phyloP scores from a whole-genome alignment of 441 rosid species.

The Populus hybrid region DNA sequence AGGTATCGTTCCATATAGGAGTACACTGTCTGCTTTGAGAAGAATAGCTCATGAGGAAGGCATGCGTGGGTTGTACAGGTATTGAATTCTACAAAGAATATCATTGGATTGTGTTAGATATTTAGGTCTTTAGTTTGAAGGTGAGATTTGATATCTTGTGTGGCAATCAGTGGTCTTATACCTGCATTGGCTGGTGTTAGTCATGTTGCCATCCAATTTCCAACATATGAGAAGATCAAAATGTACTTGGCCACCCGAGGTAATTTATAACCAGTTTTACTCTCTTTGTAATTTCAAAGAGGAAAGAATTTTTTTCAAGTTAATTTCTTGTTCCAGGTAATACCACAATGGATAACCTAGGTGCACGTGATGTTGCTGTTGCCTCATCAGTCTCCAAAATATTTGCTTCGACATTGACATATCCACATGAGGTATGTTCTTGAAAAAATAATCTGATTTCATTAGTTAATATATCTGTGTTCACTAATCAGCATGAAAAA shows the following conservation, averaged over 20 bases:
- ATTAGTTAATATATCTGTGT: background rate
- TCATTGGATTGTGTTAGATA: background rate
- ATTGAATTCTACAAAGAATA: conserved; percentile 7
- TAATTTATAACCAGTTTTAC: conserved; percentile 20
- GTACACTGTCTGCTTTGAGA: conserved; percentile 72
- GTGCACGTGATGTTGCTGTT: conserved; percentile 64
- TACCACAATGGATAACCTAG: conserved; percentile 53
- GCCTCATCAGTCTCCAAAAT: conserved; percentile 83
- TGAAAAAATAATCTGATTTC: background rate
- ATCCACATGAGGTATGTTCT: conserved; percentile 81
- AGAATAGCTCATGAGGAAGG: conserved; percentile 88
- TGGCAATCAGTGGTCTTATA: conserved; percentile 66
- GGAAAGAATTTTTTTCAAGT: conserved; percentile 20
- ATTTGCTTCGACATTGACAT: conserved; percentile 72
- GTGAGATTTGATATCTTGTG: conserved; percentile 9
- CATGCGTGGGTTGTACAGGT: conserved; percentile 87
- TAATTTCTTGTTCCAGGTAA: conserved; percentile 45
- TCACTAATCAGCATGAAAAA: background rate
- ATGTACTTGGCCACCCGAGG: conserved; percentile 65
- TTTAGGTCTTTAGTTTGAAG: background rate
- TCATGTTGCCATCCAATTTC: conserved; percentile 95
- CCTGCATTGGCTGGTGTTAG: conserved; percentile 87
- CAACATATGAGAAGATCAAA: conserved; percentile 84
- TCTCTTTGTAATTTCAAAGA: background rate
- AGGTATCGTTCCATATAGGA: conserved; percentile 71